Percentiles rank a stretch among this genome's conserved stretches.
phyloP scores from a whole-genome alignment of 1,139 yeast species.

The Geotrichum reessii region DNA sequence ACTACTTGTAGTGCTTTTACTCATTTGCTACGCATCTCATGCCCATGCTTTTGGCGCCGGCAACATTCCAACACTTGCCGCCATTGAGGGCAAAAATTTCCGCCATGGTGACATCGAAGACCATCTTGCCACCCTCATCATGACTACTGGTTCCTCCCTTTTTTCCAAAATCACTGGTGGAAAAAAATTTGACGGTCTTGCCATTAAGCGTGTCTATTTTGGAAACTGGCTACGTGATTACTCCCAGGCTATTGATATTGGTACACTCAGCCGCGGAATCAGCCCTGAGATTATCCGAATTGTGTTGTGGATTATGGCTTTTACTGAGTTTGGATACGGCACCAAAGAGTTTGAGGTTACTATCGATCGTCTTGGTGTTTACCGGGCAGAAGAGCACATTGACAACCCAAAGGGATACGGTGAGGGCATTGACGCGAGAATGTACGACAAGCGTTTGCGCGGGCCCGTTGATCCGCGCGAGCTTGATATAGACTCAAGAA shows the following conservation, averaged over 20 bases:
- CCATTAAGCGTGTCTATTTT: slow-evolving; percentile 26
- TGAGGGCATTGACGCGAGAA: slow-evolving; percentile 21
- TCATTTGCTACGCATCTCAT: background rate
- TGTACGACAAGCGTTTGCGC: slow-evolving; percentile 21
- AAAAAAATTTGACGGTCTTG: slow-evolving; percentile 24
- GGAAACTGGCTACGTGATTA: slow-evolving; percentile 30
- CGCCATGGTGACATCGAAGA: slow-evolving; percentile 30
- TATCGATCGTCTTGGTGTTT: slow-evolving; percentile 24
- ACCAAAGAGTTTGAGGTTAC: slow-evolving; percentile 29
- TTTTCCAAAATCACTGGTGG: background rate
- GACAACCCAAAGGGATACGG: slow-evolving; percentile 27
- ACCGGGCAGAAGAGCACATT: slow-evolving; percentile 29
- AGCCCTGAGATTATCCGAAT: slow-evolving; percentile 22
- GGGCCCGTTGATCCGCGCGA: slow-evolving; percentile 26
- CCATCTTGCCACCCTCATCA: background rate
- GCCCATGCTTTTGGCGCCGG: slow-evolving; percentile 28
- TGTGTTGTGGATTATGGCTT: slow-evolving; percentile 25
- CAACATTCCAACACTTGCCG: slow-evolving; percentile 26
- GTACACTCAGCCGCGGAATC: slow-evolving; percentile 24
- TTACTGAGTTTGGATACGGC: slow-evolving; percentile 27
- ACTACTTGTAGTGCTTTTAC: background rate
- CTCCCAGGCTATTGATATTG: slow-evolving; percentile 28
- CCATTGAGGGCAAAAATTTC: slow-evolving; percentile 25
- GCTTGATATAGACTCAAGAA: slow-evolving; percentile 25
- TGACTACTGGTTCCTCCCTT: background rate